Conservation (phyloP, 768 basidiomycete genomes). For the Nevesoporus exiguus region DNA sequence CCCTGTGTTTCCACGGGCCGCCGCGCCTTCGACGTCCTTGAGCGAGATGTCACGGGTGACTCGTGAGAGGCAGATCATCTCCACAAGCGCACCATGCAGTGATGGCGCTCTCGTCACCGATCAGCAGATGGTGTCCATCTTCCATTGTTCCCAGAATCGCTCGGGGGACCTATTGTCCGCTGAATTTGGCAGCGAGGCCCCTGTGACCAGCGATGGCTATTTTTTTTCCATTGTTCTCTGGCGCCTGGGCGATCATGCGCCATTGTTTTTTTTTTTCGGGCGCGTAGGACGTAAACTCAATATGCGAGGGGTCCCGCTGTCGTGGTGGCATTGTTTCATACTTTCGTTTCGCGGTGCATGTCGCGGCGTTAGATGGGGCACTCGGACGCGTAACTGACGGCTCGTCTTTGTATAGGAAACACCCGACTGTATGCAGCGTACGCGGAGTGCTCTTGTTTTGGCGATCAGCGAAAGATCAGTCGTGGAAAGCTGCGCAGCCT, state of each 20-base stretch:
- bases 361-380: not conserved
- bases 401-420: slow-evolving; percentile 32
- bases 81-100: slow-evolving; percentile 12
- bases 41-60: slow-evolving; percentile 1
- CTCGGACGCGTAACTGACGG: slow-evolving; percentile 10
- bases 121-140: not conserved
- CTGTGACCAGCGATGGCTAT: not conserved
- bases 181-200: slow-evolving; percentile 12
- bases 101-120: slow-evolving; percentile 8
- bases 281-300: slow-evolving; percentile 9
- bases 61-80: slow-evolving; percentile 7
- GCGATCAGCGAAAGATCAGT: slow-evolving; percentile 51
- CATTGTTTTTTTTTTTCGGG: slow-evolving; percentile 14
- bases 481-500: slow-evolving; percentile 47
- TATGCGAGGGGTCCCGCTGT: not conserved
- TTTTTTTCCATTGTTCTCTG: slow-evolving; percentile 9
- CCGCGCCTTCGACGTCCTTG: not conserved
- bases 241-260: not conserved
- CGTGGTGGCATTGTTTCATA: not conserved
- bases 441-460: slow-evolving; percentile 43
- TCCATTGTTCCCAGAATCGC: slow-evolving; percentile 11
- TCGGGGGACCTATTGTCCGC: slow-evolving; percentile 20
- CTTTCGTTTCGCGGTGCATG: slow-evolving; percentile 1
- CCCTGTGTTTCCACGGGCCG: not conserved
- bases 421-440: slow-evolving; percentile 36